Evolutionary conservation across 2,329 filamentous ascomycete species (phyloP), one percentile per base, ranked within the genome.

Genomic region (Colletotrichum liaoningense): DNA sequence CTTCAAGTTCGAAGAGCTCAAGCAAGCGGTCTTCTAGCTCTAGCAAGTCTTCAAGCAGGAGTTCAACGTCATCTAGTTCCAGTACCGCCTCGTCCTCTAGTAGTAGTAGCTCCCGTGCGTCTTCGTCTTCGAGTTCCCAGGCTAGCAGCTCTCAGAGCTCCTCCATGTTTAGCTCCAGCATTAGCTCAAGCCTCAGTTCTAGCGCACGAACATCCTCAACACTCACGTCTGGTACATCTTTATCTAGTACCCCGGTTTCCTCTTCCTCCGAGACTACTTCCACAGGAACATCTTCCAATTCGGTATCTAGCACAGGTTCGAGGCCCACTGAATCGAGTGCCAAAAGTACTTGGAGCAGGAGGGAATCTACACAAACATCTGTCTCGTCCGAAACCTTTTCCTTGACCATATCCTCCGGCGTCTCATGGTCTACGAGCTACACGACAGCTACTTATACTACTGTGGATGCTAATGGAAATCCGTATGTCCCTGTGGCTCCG

Each of bases 391-490:
- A n/a, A 67, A 24, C 16, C 60, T 57, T 33, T 5, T 69, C 59
- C 16, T 7, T 57, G 16, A 69, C 67, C 6, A 14, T 69, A 24
- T 64, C 67, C 2, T 63, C 67, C 12, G 52, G 67, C 11, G 59
- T 69, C 12, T 69, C 59, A 16, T 69, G 60, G 30, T 58, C 67
- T 11, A 64, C 38, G 1, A 49, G 19, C 1, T 69, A 64, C 59
- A 55, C 52, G 12, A 69, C 67, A 11, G 67, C 67, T 1, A 35
- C 59, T 4, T 30, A 63, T 26, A 63, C 67, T 11, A 52, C 30
- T 19, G 57, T 62, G 6, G 60, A 69, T 22, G 59, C 35, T 35
- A 54, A 58, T 8, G 52, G 60, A 6, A 65, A 69, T 11, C 28
- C 54, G 12, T 69, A 69, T 12, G 38, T 64, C 8, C 67, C 67